Evolutionary conservation across 352 stramenopile species (phyloP).

Genomic region (Globisporangium heterothallicum): DNA sequence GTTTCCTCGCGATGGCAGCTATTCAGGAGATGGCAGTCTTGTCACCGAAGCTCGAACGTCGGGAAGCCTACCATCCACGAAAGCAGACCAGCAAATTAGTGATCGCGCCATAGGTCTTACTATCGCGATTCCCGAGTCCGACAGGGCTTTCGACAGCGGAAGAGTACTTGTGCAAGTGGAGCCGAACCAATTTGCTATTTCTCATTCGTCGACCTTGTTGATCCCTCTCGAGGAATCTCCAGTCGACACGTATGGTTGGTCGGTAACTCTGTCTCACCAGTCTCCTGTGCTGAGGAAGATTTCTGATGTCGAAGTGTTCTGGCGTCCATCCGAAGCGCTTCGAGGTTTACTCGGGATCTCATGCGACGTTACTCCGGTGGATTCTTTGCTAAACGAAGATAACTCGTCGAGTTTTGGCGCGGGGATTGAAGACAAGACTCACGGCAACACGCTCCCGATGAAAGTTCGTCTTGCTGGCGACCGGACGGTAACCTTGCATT

Average conservation of each 20-base stretch:
- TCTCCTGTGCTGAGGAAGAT: conserved; percentile 18
- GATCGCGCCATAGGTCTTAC: conserved; percentile 1
- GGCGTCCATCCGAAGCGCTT: conserved; percentile 43
- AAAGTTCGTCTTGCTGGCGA: conserved; percentile 34
- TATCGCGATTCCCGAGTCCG: conserved; percentile 15
- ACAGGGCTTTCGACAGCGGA: conserved; percentile 1
- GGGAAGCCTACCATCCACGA: neutral
- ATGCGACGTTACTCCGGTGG: conserved; percentile 30
- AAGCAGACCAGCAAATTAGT: neutral
- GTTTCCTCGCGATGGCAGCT: neutral
- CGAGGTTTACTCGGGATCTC: conserved; percentile 45
- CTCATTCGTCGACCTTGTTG: conserved; percentile 45
- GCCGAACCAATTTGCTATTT: conserved; percentile 33
- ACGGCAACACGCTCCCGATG: conserved; percentile 25
- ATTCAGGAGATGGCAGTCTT: neutral
- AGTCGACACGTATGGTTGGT: conserved; percentile 52
- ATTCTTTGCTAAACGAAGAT: conserved; percentile 24
- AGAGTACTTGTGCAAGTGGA: conserved; percentile 24
- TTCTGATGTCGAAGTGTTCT: conserved; percentile 44
- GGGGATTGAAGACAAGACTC: neutral
- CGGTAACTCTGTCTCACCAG: conserved; percentile 32
- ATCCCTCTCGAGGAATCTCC: conserved; percentile 75
- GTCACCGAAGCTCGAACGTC: neutral
- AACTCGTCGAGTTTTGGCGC: conserved; percentile 2
- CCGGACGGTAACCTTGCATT: conserved; percentile 28